A percentile compares a stretch with the other conserved stretches of the same genome.
Evolutionary conservation across 2,329 filamentous ascomycete species (phyloP).

Genomic region (Aureobasidium sp.): DNA sequence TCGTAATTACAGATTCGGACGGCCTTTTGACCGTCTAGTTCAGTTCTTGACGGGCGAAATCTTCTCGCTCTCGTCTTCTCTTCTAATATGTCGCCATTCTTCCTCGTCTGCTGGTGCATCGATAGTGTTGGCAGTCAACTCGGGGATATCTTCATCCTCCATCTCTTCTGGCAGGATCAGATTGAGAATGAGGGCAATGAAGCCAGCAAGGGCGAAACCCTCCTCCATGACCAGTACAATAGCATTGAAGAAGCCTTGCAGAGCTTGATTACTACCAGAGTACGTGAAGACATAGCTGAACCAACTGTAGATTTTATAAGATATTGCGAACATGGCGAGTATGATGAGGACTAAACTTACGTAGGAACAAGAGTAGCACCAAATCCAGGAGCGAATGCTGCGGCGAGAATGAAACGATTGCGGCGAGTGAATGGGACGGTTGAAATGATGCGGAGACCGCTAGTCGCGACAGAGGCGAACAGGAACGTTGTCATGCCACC

Average conservation of each 20-base stretch:
- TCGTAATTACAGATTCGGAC: not conserved
- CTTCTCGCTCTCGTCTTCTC: constrained; percentile 5
- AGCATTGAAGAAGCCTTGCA: constrained; percentile 69
- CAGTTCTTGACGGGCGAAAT: not conserved
- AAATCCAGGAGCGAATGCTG: constrained; percentile 65
- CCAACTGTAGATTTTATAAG: constrained; percentile 46
- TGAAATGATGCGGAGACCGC: constrained; percentile 68
- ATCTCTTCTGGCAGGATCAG: constrained; percentile 65
- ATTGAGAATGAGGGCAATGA: constrained; percentile 68
- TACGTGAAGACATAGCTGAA: constrained; percentile 69
- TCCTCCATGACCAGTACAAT: constrained; percentile 45
- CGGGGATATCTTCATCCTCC: constrained; percentile 49
- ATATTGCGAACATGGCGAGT: too few species aligned
- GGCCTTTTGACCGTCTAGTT: not conserved
- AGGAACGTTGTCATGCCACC: constrained; percentile 64
- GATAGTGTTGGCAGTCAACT: constrained; percentile 35
- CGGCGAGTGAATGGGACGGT: constrained; percentile 68
- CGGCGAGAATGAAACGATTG: constrained; percentile 75
- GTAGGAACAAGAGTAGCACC: constrained; percentile 42
- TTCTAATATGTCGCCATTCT: constrained; percentile 31
- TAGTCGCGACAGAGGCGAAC: constrained; percentile 68
- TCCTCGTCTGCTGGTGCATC: constrained; percentile 34
- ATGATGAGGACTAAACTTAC: constrained; percentile 23
- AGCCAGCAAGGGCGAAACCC: constrained; percentile 67
- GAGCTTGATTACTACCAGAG: constrained; percentile 56